phyloP scores from a whole-genome alignment of 331 rosid species.

The Stylosanthes scabra region DNA sequence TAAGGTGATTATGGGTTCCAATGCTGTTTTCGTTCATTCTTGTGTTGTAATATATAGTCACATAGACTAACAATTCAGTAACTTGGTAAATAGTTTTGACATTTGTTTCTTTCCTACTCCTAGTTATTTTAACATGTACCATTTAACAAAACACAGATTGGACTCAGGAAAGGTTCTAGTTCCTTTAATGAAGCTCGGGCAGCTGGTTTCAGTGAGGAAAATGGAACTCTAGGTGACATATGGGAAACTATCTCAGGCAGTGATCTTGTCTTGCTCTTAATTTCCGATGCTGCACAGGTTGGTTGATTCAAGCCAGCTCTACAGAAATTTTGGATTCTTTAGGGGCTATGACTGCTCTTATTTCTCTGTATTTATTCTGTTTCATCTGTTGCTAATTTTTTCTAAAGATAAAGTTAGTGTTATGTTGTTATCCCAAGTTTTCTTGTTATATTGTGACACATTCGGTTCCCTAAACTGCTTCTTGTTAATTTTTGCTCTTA shows the following conservation, averaged over 20 bases:
- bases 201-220: constrained; percentile 90
- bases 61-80: not conserved
- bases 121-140: not conserved
- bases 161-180: constrained; percentile 94
- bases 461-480: not conserved
- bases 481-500: not conserved
- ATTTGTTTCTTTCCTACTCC: not conserved
- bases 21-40: not conserved
- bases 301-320: constrained; percentile 33
- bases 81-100: not conserved
- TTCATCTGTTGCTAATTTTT: not conserved
- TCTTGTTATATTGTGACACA: constrained; percentile 2
- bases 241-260: constrained; percentile 84
- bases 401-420: no score
- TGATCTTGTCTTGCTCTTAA: constrained; percentile 92
- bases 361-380: constrained; percentile 10
- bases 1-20: constrained; percentile 61
- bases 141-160: constrained; percentile 61
- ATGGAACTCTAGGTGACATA: constrained; percentile 93
- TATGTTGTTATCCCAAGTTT: constrained; percentile 6
- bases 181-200: constrained; percentile 92
- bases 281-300: constrained; percentile 98
- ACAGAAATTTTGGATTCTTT: not conserved
- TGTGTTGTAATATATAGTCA: not conserved
- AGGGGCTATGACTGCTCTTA: not conserved